A percentile compares a stretch with the other conserved stretches of the same genome.
Evolutionary conservation across 805 yeast species (phyloP).

Genomic region (Spathaspora passalidarum): DNA sequence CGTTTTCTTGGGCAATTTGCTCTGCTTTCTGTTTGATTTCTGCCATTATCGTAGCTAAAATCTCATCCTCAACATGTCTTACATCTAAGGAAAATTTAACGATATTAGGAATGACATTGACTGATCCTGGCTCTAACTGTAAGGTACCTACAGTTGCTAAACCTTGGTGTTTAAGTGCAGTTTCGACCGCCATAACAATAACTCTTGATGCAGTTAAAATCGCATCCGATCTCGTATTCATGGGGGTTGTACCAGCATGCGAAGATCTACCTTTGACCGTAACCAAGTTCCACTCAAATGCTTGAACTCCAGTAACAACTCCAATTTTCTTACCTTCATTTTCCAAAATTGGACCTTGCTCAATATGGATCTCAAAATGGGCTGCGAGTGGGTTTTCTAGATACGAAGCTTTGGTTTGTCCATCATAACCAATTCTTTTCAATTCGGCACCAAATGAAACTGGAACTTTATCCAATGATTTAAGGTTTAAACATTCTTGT

Average conservation of each 20-base stretch:
- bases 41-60: constrained; percentile 30
- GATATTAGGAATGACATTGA: constrained; percentile 64
- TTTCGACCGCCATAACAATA: constrained; percentile 53
- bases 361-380: constrained; percentile 74
- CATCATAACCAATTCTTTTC: constrained; percentile 60
- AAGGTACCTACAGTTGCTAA: constrained; percentile 59
- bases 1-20: constrained; percentile 26
- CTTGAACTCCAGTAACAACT: constrained; percentile 65
- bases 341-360: constrained; percentile 73
- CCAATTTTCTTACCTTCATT: constrained; percentile 56
- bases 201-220: constrained; percentile 55
- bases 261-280: constrained; percentile 61
- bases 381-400: constrained; percentile 55
- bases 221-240: constrained; percentile 59
- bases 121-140: constrained; percentile 55
- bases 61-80: constrained; percentile 51
- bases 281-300: constrained; percentile 59
- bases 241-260: constrained; percentile 75
- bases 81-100: constrained; percentile 61
- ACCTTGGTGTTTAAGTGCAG: constrained; percentile 51
- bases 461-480: constrained; percentile 49
- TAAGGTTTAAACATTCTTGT: constrained; percentile 48
- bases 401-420: constrained; percentile 47
- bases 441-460: constrained; percentile 55
- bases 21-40: constrained; percentile 38